phyloP scores from a whole-genome alignment of 2,329 filamentous ascomycete genomes.

The Microascus cirrosus region DNA sequence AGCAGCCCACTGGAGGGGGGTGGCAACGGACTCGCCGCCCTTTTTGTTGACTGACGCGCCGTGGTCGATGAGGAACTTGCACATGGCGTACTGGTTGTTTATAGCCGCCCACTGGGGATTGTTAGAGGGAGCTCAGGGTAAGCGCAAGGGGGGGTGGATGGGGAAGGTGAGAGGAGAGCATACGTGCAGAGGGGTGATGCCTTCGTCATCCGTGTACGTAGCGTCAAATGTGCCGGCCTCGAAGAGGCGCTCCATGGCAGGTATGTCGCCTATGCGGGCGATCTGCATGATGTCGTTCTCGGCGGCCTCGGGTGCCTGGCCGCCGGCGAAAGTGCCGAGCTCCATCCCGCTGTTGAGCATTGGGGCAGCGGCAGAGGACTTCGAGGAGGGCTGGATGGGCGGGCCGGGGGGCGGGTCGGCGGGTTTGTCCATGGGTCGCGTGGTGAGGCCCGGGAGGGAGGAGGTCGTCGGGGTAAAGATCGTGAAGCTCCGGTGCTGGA shows the following conservation, averaged over 20 bases:
- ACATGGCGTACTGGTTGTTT: constrained; percentile 96
- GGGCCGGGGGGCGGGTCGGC: constrained; percentile 12
- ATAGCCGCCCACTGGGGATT: constrained; percentile 81
- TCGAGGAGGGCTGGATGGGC: constrained; percentile 43
- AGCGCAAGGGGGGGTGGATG: not conserved
- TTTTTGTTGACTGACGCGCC: constrained; percentile 91
- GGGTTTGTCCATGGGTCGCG: not conserved
- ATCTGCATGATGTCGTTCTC: constrained; percentile 93
- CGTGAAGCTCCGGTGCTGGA: not conserved
- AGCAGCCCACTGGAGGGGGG: constrained; percentile 91
- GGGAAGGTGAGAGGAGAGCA: constrained; percentile 15
- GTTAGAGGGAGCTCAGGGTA: constrained; percentile 8
- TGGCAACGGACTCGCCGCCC: constrained; percentile 89
- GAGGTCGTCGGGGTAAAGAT: too few relatives aligned
- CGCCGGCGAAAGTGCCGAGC: constrained; percentile 34
- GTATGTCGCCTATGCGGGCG: constrained; percentile 76
- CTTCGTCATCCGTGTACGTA: constrained; percentile 77
- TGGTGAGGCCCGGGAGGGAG: not conserved
- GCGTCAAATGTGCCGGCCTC: constrained; percentile 72
- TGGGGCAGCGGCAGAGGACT: constrained; percentile 39
- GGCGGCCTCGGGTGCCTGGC: constrained; percentile 10
- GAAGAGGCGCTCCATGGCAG: constrained; percentile 80
- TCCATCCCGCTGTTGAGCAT: constrained; percentile 48
- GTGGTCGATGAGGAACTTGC: constrained; percentile 77
- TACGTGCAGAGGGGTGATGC: constrained; percentile 93